Evolutionary conservation across 2,329 filamentous ascomycete genomes (phyloP), one percentile per base, ranked within the genome.

Genomic region (Macrophomina tecta): DNA sequence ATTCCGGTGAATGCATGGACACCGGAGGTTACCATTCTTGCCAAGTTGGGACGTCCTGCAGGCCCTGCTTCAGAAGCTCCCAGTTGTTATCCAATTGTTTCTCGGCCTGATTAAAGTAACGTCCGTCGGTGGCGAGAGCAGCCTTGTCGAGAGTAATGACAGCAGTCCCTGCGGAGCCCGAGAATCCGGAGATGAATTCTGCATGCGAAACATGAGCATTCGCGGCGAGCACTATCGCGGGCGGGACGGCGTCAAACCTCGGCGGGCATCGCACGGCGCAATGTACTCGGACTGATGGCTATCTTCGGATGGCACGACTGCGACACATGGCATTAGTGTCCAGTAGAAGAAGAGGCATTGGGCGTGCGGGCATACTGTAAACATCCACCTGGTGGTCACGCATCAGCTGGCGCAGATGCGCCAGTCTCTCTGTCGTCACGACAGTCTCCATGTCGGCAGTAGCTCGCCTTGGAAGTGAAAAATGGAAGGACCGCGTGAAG

Each of bases 231-330:
- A 67, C 60, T 28, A 46, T 58, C 62, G 68, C 69, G 71, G 40
- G 11, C 36, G 38, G 23, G 40, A n/a, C 16, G 60, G 40, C 48
- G 61, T 69, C 74, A 74, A 70, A 88, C 86, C 86, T 87, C 95
- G 90, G 72, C 95, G 89, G 69, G 87, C 94, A 82, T 99, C 95
- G 77, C 93, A 97, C n/a, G 90, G 89, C 61, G 95, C 95, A 78
- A 97, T 97, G 80, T 99, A 99, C 82, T 99, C 95, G 72, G 94
- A 98, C 72, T 94, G 92, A 78, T 99, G 95, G 76, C 92, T 94
- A 78, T 99, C 95, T 86, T 98, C 95, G 40, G 94, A 97, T 0
- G 95, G 95, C 6, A 98, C 87, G 76, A 99, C 94, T 98, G 77
- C 51, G 63, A 58, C 7, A 72, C 72, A 72, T 74, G 83, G 72